Evolutionary conservation across 768 basidiomycete species (phyloP).

Genomic region (Leccinum rimulosum): DNA sequence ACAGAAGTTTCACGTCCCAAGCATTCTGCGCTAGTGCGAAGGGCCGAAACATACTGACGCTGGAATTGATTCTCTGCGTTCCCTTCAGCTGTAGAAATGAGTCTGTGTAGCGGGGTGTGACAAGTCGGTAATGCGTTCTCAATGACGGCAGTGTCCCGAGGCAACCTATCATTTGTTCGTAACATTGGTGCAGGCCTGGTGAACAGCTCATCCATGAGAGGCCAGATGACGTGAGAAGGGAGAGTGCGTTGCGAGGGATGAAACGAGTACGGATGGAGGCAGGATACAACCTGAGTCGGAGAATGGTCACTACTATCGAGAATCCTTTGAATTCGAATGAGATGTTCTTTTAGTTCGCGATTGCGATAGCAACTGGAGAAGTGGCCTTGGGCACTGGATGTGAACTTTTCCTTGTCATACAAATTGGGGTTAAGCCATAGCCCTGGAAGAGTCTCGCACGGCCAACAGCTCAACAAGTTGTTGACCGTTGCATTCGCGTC

Average conservation of each 20-base stretch:
- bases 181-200: neutral
- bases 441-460: conserved; percentile 5
- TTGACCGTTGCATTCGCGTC: conserved; percentile 3
- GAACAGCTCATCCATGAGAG: neutral
- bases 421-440: neutral
- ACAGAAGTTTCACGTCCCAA: conserved; percentile 6
- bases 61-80: conserved; percentile 14
- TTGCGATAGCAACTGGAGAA: conserved; percentile 18
- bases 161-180: neutral
- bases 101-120: neutral
- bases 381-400: neutral
- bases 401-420: conserved; percentile 3
- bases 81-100: conserved; percentile 3
- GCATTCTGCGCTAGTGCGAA: conserved; percentile 6
- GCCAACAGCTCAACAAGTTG: conserved; percentile 11
- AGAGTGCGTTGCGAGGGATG: neutral
- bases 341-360: neutral
- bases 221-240: neutral
- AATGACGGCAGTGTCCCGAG: neutral
- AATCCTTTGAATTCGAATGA: neutral
- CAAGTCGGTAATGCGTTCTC: too few species aligned
- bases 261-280: neutral
- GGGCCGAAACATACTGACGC: conserved; percentile 8
- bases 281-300: neutral
- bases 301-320: conserved; percentile 1